phyloP scores from a whole-genome alignment of 805 yeast species.

The Yarrowia yakushimensis region DNA sequence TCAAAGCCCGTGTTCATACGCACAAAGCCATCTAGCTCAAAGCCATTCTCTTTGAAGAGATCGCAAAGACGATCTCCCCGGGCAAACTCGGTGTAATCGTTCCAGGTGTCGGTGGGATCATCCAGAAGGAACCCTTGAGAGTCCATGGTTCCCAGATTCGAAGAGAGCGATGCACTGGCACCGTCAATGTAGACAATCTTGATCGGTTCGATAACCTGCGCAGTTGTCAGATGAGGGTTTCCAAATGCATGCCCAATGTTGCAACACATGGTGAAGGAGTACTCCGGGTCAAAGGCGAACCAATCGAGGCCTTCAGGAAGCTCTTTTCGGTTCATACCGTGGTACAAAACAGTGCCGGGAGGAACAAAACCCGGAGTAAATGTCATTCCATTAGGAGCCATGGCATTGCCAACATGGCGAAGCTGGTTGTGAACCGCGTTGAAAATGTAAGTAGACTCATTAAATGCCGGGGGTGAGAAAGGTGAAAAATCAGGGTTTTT shows the following conservation, averaged over 20 bases:
- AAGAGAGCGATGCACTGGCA: not conserved
- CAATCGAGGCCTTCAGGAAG: slow-evolving; percentile 51
- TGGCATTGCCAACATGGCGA: slow-evolving; percentile 17
- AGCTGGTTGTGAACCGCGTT: slow-evolving; percentile 22
- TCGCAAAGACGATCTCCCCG: slow-evolving; percentile 1
- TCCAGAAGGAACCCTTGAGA: slow-evolving; percentile 3
- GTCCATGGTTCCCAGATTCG: slow-evolving; percentile 31
- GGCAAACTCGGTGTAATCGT: slow-evolving; percentile 5
- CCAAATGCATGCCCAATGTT: slow-evolving; percentile 10
- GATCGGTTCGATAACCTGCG: not conserved
- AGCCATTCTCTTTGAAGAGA: not conserved
- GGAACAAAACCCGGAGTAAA: slow-evolving; percentile 60
- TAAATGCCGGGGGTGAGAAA: slow-evolving; percentile 14
- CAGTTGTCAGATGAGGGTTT: not conserved
- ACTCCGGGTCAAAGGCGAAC: slow-evolving; percentile 63
- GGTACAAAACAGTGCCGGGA: slow-evolving; percentile 30
- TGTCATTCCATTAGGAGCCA: slow-evolving; percentile 39
- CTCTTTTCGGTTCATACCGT: slow-evolving; percentile 35
- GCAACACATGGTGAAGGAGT: slow-evolving; percentile 42
- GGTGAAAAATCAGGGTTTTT: not conserved
- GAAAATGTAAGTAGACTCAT: slow-evolving; percentile 22
- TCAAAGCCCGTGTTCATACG: slow-evolving; percentile 61
- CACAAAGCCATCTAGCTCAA: slow-evolving; percentile 55
- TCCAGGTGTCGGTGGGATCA: slow-evolving; percentile 1
- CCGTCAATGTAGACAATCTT: not conserved